phyloP scores from a whole-genome alignment of 192 early-diverging fungal species.

The Diversispora eburnea region DNA sequence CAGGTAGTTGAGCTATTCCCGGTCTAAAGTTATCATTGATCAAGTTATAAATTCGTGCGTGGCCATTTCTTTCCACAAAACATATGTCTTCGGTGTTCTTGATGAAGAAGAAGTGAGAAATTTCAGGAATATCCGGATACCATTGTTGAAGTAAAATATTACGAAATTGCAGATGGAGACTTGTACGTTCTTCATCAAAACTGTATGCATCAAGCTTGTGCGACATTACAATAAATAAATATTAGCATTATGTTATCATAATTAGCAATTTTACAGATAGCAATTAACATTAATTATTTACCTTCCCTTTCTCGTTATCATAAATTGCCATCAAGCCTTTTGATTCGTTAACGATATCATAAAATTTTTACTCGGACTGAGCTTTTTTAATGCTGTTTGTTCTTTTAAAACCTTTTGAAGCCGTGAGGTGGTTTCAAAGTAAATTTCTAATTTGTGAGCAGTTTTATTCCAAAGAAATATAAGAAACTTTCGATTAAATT shows the following conservation, averaged over 20 bases:
- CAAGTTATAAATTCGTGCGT: conserved; percentile 15
- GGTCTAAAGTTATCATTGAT: conserved; percentile 22
- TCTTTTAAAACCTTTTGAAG: not conserved
- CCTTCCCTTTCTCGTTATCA: conserved; percentile 8
- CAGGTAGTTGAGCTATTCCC: conserved; percentile 12
- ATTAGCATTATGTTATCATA: too few species aligned
- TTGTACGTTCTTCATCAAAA: conserved; percentile 19
- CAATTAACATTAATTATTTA: not conserved
- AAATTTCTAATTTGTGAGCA: not conserved
- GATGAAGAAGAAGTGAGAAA: conserved; percentile 25
- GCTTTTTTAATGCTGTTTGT: conserved; percentile 2
- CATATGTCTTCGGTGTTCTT: conserved; percentile 24
- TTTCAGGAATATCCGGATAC: conserved; percentile 18
- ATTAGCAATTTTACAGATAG: not conserved
- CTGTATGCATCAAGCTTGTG: conserved; percentile 24
- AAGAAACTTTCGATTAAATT: conserved; percentile 20
- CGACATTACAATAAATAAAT: not conserved
- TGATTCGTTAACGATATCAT: conserved; percentile 25
- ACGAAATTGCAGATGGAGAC: conserved; percentile 11
- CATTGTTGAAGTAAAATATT: conserved; percentile 27
- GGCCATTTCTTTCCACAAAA: conserved; percentile 22
- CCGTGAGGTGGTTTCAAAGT: conserved; percentile 8
- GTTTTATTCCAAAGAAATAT: conserved; percentile 15
- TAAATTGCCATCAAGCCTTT: conserved; percentile 28
- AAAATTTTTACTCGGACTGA: not conserved